Percentiles rank a stretch among this genome's conserved stretches.
These are phyloP conservation scores for Skeletonema menzelii DNA, from an alignment of 108 stramenopile species.

Conservation along the genomic window DNA sequence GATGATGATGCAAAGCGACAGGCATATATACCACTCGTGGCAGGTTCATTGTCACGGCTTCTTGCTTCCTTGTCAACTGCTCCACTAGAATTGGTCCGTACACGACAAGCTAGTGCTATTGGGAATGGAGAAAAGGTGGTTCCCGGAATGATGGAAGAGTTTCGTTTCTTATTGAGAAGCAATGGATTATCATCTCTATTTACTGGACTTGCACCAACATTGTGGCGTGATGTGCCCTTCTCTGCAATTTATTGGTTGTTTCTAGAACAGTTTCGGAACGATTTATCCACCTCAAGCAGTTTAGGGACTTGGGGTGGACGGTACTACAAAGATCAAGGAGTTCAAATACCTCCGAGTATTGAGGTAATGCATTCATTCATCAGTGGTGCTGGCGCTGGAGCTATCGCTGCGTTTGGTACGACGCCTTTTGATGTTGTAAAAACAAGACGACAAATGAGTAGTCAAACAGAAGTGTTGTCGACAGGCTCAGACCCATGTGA, in stretches of 20 bases:
- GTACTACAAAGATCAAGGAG: conserved; percentile 13
- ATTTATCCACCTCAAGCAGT: neutral
- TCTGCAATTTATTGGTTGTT: conserved; percentile 88
- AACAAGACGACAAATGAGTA: conserved; percentile 77
- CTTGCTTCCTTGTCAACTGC: conserved; percentile 83
- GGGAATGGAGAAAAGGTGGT: conserved; percentile 22
- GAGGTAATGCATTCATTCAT: conserved; percentile 61
- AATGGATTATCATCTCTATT: conserved; percentile 74
- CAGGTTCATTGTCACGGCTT: conserved; percentile 81
- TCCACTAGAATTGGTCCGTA: conserved; percentile 90
- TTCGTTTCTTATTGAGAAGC: conserved; percentile 50
- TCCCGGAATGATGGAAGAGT: conserved; percentile 40
- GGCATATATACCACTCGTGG: conserved; percentile 58
- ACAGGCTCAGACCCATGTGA: neutral
- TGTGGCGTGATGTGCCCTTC: conserved; percentile 95
- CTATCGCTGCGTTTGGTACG: conserved; percentile 83
- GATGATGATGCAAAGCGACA: neutral
- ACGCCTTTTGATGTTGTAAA: conserved; percentile 97
- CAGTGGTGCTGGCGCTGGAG: conserved; percentile 80
- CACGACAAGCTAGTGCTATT: conserved; percentile 54
- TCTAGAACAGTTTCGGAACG: conserved; percentile 59
- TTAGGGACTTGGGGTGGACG: conserved; percentile 14
- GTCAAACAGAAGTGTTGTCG: neutral
- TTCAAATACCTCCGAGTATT: conserved; percentile 7
- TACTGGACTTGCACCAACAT: conserved; percentile 84